phyloP scores from a whole-genome alignment of 73 alveolate species.

The Symbiodinium natans region DNA sequence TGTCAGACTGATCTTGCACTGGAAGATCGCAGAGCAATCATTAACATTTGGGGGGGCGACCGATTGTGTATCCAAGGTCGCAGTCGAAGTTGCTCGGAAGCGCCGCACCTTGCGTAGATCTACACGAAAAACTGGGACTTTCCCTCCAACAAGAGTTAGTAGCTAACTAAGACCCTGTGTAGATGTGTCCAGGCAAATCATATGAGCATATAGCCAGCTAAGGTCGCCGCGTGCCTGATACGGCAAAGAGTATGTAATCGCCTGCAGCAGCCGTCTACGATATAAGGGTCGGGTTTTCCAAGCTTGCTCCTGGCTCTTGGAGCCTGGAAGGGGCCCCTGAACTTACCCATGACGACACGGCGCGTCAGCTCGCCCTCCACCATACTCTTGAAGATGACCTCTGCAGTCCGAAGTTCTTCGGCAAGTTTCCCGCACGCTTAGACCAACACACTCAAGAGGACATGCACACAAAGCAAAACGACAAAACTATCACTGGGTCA shows the following conservation, averaged over 20 bases:
- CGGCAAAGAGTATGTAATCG: constrained; percentile 64
- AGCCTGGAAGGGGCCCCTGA: constrained; percentile 82
- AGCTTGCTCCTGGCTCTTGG: not conserved
- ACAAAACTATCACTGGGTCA: too few species aligned
- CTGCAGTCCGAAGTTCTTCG: not conserved
- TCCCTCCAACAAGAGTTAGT: too few species aligned
- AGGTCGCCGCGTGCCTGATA: constrained; percentile 56
- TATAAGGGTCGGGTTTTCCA: not conserved
- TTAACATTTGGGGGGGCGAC: not conserved
- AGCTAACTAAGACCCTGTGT: too few species aligned
- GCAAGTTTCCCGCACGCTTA: not conserved
- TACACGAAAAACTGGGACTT: not conserved
- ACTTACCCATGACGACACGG: constrained; percentile 65
- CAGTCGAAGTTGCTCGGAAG: constrained; percentile 77
- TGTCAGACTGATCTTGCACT: not conserved
- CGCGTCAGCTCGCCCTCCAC: constrained; percentile 88
- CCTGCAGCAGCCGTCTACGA: not conserved
- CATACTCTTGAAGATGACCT: constrained; percentile 58
- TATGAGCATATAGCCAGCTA: not conserved
- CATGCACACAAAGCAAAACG: not conserved
- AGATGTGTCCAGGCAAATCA: too few species aligned
- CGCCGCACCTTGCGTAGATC: constrained; percentile 19
- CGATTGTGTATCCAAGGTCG: constrained; percentile 66
- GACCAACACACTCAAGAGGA: not conserved
- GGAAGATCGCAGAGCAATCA: not conserved